A percentile compares a stretch with the other conserved stretches of the same genome.
Conservation (phyloP, 306 rosid genomes). For the Morella rubra region DNA sequence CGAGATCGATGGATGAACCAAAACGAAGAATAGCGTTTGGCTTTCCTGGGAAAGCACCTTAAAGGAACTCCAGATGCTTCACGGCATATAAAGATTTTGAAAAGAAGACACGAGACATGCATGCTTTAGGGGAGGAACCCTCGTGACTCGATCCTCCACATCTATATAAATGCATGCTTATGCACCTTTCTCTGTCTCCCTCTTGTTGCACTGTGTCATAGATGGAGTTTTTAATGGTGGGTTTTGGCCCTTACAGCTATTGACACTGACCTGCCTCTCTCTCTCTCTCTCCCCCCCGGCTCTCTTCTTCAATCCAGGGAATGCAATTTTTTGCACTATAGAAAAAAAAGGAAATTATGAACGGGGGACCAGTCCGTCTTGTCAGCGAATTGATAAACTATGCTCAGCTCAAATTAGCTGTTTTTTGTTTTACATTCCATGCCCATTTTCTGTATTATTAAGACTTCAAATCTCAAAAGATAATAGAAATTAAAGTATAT, state of each 20-base stretch:
- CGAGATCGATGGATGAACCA: constrained; percentile 14
- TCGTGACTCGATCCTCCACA: constrained; percentile 36
- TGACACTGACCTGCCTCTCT: constrained; percentile 50
- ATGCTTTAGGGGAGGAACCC: constrained; percentile 34
- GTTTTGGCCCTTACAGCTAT: constrained; percentile 68
- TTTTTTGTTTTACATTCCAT: not conserved
- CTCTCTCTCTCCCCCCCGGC: constrained; percentile 12
- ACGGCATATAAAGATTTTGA: constrained; percentile 11
- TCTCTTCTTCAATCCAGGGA: constrained; percentile 12
- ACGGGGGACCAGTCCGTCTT: constrained; percentile 46
- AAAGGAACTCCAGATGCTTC: not conserved
- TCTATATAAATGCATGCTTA: constrained; percentile 27
- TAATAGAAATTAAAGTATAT: not conserved
- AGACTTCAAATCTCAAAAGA: not conserved
- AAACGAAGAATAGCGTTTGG: not conserved
- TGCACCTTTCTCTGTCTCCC: constrained; percentile 20
- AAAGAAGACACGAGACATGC: constrained; percentile 29
- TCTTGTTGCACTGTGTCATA: constrained; percentile 32
- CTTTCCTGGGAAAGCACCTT: constrained; percentile 24
- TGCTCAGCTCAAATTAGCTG: constrained; percentile 5
- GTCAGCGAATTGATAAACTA: constrained; percentile 4
- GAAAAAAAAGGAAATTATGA: constrained; percentile 8
- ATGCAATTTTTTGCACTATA: constrained; percentile 22
- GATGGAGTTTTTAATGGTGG: constrained; percentile 44
- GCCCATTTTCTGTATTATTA: not conserved